Conservation (phyloP, 2,329 filamentous ascomycete species). For the Neofusicoccum parvum region DNA sequence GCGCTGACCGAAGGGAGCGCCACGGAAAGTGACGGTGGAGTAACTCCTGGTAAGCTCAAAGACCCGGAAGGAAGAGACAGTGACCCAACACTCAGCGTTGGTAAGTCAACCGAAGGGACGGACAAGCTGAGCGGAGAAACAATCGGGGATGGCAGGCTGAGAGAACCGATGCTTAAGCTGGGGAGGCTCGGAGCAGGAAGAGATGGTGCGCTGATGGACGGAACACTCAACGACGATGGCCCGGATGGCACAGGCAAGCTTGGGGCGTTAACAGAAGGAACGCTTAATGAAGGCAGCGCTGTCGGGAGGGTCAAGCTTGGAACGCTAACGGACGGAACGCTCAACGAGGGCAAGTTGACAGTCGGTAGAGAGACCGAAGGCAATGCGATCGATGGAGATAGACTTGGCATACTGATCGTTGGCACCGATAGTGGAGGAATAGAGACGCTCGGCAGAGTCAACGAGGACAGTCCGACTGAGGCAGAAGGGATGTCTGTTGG, state of each 20-base stretch:
- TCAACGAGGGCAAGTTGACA: not conserved
- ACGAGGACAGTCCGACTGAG: not conserved
- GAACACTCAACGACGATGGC: not conserved
- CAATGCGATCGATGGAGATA: not conserved
- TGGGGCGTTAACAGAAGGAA: not conserved
- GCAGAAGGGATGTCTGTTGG: not conserved
- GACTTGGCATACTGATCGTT: not conserved
- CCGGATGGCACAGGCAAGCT: no score
- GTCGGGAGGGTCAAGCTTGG: not conserved
- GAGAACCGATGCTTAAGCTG: not conserved
- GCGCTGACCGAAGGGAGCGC: not conserved
- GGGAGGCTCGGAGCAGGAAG: not conserved
- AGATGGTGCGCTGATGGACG: not conserved
- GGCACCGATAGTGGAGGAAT: not conserved
- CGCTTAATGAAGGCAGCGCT: not conserved
- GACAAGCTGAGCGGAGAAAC: not conserved
- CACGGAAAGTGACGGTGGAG: not conserved
- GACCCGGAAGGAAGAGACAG: not conserved
- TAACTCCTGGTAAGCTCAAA: not conserved
- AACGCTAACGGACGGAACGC: not conserved
- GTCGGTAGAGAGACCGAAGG: not conserved
- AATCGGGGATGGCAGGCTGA: not conserved
- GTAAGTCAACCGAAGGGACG: not conserved
- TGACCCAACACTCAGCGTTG: not conserved
- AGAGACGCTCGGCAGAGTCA: not conserved